Percentiles rank a stretch among this genome's conserved stretches.
These are phyloP conservation scores for Pseudogymnoascus sp. DNA, from an alignment of 2,329 filamentous ascomycete genomes.

Conservation along the genomic window DNA sequence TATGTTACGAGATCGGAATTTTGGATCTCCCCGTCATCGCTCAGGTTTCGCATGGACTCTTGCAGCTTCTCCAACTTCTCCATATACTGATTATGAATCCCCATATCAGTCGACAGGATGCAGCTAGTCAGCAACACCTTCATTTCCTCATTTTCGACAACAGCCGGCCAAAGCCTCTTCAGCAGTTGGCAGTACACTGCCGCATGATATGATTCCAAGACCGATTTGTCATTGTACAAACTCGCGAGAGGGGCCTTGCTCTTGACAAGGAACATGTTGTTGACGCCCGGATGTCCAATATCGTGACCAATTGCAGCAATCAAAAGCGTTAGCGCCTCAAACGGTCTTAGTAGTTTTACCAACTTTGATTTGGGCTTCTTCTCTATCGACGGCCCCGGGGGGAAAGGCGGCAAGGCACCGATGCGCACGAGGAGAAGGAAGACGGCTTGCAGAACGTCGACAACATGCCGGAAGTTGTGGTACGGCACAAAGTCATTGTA, in stretches of 20 bases:
- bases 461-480: slow-evolving; percentile 95
- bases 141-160: slow-evolving; percentile 71
- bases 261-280: slow-evolving; percentile 90
- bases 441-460: slow-evolving; percentile 88
- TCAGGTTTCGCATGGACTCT: slow-evolving; percentile 61
- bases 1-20: slow-evolving; percentile 68
- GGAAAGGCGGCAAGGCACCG: slow-evolving; percentile 64
- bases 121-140: slow-evolving; percentile 90
- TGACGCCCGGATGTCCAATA: slow-evolving; percentile 94
- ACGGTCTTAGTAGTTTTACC: slow-evolving; percentile 67
- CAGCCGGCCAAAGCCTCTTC: slow-evolving; percentile 79
- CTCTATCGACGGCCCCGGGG: slow-evolving; percentile 27
- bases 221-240: slow-evolving; percentile 93
- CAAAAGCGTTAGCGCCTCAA: slow-evolving; percentile 80
- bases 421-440: slow-evolving; percentile 84
- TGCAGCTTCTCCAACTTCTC: slow-evolving; percentile 73
- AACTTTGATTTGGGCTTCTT: slow-evolving; percentile 49
- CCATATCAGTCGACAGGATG: slow-evolving; percentile 98
- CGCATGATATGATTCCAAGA: slow-evolving; percentile 94
- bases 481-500: slow-evolving; percentile 96
- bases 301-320: slow-evolving; percentile 97
- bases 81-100: slow-evolving; percentile 95
- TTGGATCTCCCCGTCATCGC: slow-evolving; percentile 28
- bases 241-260: slow-evolving; percentile 89
- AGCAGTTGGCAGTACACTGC: slow-evolving; percentile 95